phyloP scores from a whole-genome alignment of 2,329 filamentous ascomycete genomes.

The Lojkania enalia region DNA sequence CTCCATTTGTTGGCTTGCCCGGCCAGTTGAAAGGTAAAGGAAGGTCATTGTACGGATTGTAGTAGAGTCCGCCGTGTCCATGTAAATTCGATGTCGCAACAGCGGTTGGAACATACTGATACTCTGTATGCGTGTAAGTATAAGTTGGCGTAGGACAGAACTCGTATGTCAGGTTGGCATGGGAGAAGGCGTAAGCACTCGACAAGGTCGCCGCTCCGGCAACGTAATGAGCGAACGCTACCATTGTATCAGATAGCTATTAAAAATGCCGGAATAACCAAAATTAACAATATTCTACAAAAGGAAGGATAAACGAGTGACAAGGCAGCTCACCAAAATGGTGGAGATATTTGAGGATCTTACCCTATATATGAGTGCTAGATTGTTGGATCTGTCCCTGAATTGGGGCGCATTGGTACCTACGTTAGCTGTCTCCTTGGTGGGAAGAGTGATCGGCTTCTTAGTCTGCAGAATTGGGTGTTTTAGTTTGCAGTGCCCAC shows the following conservation, averaged over 20 bases:
- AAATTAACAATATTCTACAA: conserved; percentile 5
- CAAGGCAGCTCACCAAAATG: background rate
- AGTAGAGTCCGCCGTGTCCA: conserved; percentile 35
- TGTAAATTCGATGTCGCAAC: conserved; percentile 22
- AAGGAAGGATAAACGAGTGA: conserved; percentile 19
- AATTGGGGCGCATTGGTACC: conserved; percentile 6
- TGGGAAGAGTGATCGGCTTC: background rate
- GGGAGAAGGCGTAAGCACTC: conserved; percentile 6
- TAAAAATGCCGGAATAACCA: conserved; percentile 13
- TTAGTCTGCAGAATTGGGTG: conserved; percentile 3
- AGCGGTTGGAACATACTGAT: conserved; percentile 19
- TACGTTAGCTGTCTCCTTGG: conserved; percentile 5
- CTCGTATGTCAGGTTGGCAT: background rate
- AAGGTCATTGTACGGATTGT: conserved; percentile 35
- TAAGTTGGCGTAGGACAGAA: conserved; percentile 3
- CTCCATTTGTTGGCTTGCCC: conserved; percentile 24
- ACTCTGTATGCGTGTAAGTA: background rate
- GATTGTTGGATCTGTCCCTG: conserved; percentile 5
- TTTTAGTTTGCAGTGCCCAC: background rate
- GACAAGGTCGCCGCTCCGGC: conserved; percentile 27
- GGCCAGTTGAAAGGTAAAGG: conserved; percentile 32
- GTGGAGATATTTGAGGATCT: conserved; percentile 4
- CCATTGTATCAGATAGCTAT: conserved; percentile 24
- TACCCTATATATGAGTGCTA: conserved; percentile 3
- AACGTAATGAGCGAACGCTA: conserved; percentile 32